Evolutionary conservation across 2,329 filamentous ascomycete species (phyloP).

Genomic region (Leptographium wingfieldii): DNA sequence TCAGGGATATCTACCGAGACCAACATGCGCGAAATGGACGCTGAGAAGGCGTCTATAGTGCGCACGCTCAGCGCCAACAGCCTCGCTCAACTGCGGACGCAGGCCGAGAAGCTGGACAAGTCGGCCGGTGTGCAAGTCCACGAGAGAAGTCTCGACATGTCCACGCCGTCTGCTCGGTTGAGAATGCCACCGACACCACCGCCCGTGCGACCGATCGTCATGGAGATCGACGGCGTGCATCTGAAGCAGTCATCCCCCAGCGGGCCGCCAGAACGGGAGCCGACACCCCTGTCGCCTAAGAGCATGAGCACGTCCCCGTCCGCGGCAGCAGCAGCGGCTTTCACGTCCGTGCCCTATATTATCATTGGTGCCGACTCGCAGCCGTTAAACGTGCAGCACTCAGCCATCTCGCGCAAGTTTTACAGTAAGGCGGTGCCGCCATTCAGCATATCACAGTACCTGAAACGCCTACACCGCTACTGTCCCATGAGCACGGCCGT

Average conservation of each 20-base stretch:
- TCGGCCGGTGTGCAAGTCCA: neutral
- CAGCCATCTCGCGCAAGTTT: conserved; percentile 81
- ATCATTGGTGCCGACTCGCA: conserved; percentile 58
- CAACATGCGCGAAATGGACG: conserved; percentile 49
- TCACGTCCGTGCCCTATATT: conserved; percentile 36
- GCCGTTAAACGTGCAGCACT: conserved; percentile 64
- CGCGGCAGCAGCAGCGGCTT: neutral
- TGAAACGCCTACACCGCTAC: conserved; percentile 74
- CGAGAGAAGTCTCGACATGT: neutral
- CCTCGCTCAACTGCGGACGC: conserved; percentile 30
- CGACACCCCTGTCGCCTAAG: conserved; percentile 28
- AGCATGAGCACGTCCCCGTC: neutral
- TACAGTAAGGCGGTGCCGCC: conserved; percentile 79
- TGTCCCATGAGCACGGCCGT: conserved; percentile 91
- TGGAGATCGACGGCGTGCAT: conserved; percentile 39
- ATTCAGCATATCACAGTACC: conserved; percentile 72
- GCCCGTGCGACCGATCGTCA: conserved; percentile 7
- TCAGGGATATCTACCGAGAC: conserved; percentile 46
- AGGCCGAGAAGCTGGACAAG: conserved; percentile 24
- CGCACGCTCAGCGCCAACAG: conserved; percentile 44
- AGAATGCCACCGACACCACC: conserved; percentile 13
- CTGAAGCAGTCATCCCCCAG: conserved; percentile 21
- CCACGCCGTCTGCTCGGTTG: conserved; percentile 1
- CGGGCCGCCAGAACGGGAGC: conserved; percentile 12
- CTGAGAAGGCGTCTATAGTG: conserved; percentile 48